phyloP scores from a whole-genome alignment of 768 basidiomycete genomes.

The Tylopilus sp. region DNA sequence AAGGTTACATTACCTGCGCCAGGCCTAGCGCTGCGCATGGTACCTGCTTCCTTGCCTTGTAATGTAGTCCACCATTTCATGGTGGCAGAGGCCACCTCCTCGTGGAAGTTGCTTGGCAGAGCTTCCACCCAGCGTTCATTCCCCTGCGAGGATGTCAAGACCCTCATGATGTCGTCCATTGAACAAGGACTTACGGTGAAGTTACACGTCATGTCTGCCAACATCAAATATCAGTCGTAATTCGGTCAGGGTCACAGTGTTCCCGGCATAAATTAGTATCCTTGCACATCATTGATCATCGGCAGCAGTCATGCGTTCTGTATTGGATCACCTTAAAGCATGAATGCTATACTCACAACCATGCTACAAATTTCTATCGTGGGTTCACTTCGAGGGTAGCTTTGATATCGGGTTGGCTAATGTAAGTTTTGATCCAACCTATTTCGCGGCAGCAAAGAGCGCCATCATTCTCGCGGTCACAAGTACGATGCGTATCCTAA shows the following conservation, averaged over 20 bases:
- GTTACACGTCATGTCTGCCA: slow-evolving; percentile 83
- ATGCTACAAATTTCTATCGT: slow-evolving; percentile 66
- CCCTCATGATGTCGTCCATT: not conserved
- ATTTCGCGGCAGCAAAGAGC: slow-evolving; percentile 77
- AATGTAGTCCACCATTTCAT: slow-evolving; percentile 56
- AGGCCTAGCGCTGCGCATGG: no score
- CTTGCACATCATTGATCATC: slow-evolving; percentile 75
- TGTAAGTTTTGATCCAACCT: slow-evolving; percentile 82
- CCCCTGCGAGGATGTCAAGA: slow-evolving; percentile 42
- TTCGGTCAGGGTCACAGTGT: slow-evolving; percentile 44
- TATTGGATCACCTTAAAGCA: slow-evolving; percentile 80
- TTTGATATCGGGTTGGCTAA: slow-evolving; percentile 78
- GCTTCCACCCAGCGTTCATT: no score
- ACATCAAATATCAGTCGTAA: slow-evolving; percentile 13
- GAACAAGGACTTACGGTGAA: slow-evolving; percentile 48
- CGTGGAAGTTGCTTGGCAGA: slow-evolving; percentile 58
- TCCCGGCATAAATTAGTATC: slow-evolving; percentile 86
- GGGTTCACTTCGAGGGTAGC: slow-evolving; percentile 72
- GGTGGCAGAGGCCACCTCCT: slow-evolving; percentile 52
- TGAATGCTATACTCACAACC: slow-evolving; percentile 79
- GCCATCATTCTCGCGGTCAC: slow-evolving; percentile 69
- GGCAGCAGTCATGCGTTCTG: slow-evolving; percentile 78
- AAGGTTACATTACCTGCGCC: slow-evolving; percentile 92
- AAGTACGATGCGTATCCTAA: slow-evolving; percentile 80
- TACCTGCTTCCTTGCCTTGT: no score